phyloP scores from a whole-genome alignment of 2,329 filamentous ascomycete genomes.

The Xylaria sp. region DNA sequence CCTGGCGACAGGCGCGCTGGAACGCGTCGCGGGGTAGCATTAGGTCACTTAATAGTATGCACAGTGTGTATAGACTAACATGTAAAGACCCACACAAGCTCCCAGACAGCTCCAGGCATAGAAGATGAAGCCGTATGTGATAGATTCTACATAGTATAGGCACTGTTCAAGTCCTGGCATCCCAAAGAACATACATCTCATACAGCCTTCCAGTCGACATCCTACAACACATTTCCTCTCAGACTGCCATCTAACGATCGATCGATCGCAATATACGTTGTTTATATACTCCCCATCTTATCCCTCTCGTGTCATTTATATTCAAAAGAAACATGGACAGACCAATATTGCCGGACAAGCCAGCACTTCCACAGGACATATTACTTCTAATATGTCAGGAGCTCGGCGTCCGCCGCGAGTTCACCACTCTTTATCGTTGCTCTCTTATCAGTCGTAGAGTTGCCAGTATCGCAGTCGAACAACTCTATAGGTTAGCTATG shows the following conservation, averaged over 20 bases:
- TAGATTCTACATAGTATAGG: background rate
- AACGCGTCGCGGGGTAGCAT: slow-evolving; percentile 45
- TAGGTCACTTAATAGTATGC: background rate
- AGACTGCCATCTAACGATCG: background rate
- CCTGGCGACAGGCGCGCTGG: background rate
- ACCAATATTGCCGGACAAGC: slow-evolving; percentile 4
- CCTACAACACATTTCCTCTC: background rate
- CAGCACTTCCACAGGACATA: slow-evolving; percentile 65
- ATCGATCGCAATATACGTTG: background rate
- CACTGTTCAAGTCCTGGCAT: background rate
- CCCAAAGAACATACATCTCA: background rate
- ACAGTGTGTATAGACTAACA: background rate
- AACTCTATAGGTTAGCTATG: slow-evolving; percentile 68
- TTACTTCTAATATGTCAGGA: slow-evolving; percentile 70
- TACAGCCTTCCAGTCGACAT: no score
- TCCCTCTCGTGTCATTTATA: background rate
- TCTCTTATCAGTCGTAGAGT: slow-evolving; percentile 65
- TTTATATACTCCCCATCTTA: background rate
- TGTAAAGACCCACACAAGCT: background rate
- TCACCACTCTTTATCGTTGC: slow-evolving; percentile 68
- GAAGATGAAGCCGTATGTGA: background rate
- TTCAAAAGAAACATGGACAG: slow-evolving; percentile 34
- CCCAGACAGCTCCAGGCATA: background rate
- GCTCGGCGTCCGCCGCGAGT: slow-evolving; percentile 65
- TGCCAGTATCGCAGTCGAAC: slow-evolving; percentile 67